A percentile compares a stretch with the other conserved stretches of the same genome.
Conservation (phyloP, 2,329 filamentous ascomycete species). For the Botrytis fabae region DNA sequence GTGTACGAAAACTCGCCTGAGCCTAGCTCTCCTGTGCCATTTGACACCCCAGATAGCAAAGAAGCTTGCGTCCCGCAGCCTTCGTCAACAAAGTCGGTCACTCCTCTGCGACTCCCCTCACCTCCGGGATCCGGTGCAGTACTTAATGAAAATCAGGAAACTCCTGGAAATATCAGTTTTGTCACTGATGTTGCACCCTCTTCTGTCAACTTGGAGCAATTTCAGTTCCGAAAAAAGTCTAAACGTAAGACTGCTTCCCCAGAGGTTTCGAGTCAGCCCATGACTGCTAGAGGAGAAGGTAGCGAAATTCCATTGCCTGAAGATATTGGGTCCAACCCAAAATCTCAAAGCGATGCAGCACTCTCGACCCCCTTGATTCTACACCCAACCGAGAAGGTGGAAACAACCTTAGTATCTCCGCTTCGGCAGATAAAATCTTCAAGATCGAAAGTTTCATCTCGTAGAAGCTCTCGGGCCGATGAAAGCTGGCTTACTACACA, state of each 20-base stretch:
- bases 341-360: not conserved
- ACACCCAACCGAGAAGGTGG: not conserved
- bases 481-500: slow-evolving; percentile 22
- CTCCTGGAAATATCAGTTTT: slow-evolving; percentile 32
- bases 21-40: not conserved
- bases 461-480: not conserved
- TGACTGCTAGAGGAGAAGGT: not conserved
- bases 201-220: slow-evolving; percentile 37
- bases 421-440: not conserved
- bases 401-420: not conserved
- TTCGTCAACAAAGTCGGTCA: not conserved
- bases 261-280: not conserved
- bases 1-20: not conserved
- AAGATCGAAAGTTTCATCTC: not conserved
- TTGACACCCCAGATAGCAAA: not conserved
- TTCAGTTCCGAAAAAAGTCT: slow-evolving; percentile 36
- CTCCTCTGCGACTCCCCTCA: slow-evolving; percentile 11
- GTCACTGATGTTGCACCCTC: slow-evolving; percentile 38
- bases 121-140: not conserved
- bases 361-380: not conserved
- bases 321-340: not conserved
- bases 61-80: not conserved
- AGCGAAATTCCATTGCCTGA: not conserved
- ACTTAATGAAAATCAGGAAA: not conserved
- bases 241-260: not conserved